A percentile compares a stretch with the other conserved stretches of the same genome.
phyloP scores from a whole-genome alignment of 1,284 basidiomycete genomes.

The Phenoliferia sp. region DNA sequence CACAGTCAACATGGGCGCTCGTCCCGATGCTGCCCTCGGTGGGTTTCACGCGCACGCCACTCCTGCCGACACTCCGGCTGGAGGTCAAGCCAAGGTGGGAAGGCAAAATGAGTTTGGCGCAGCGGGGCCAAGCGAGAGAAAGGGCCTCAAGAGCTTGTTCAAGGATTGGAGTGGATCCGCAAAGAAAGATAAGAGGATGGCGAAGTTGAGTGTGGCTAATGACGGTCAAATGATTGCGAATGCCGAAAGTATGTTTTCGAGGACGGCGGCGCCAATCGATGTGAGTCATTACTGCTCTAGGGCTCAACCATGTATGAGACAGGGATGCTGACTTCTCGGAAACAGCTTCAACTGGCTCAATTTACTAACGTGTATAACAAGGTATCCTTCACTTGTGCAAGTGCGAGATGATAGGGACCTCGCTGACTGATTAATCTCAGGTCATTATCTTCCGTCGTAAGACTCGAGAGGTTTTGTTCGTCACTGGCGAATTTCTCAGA shows the following conservation, averaged over 20 bases:
- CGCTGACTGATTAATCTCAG: neutral
- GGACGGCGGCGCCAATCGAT: neutral
- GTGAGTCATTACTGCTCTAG: neutral
- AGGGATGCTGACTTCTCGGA: neutral
- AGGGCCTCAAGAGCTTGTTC: neutral
- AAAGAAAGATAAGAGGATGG: neutral
- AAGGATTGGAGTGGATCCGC: neutral
- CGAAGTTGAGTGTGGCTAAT: neutral
- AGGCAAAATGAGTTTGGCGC: neutral
- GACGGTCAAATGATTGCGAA: neutral
- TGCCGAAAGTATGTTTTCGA: neutral
- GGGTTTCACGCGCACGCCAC: neutral
- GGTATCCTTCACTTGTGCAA: neutral
- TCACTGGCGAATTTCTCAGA: neutral
- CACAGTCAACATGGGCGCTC: neutral
- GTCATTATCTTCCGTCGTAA: slow-evolving; percentile 4
- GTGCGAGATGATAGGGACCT: neutral
- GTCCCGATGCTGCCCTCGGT: neutral
- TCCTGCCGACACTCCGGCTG: neutral
- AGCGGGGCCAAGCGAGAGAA: neutral
- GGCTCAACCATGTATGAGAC: neutral
- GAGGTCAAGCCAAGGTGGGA: neutral
- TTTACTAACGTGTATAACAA: slow-evolving; percentile 6
- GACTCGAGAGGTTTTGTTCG: neutral
- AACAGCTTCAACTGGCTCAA: neutral